Evolutionary conservation across 257 asterid species (phyloP), one percentile per base, ranked within the genome.

Genomic region (Capsicum chinense): DNA sequence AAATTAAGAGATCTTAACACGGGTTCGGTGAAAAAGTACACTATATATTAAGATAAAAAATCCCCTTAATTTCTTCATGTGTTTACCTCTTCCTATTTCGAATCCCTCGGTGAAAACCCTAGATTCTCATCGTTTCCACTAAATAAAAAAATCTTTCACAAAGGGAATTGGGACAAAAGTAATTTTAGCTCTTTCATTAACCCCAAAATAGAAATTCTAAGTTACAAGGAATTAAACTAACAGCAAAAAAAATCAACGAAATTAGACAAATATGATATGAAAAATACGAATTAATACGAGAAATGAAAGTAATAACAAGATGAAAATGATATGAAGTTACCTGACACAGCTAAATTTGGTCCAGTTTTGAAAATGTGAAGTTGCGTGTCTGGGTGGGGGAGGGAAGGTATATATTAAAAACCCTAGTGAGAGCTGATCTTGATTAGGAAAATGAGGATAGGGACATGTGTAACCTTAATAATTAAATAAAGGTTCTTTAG

Each of bases 401-500:
- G 48, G 5, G 3, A 16, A 26, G 17, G 17, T 15, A 16, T 54
- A 76, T 54, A 54, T 54, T 26, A 76, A 76, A 66, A 76, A 76
- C 81, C 81, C 81, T 76, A 76, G 81, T 52, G 9, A 52, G 64
- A 76, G 42, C 81, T 76, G 54, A 68, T 52, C 59, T 8, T 26
- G 26, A 76, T 76, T 76, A 54, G 58, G 62, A 74, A 74, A 26
- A 26, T 9, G 14, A 54, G 73, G 81, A 52, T 26, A 13, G 64
- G 48, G 63, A 76, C 63, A 14, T 5, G 63, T 76, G 21, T 76
- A 47, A 13, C 21, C n/a, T 54, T 76, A 74, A 76, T 76, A 4
- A 71, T 52, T 52, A 50, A 76, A 76, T 8, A 50, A 63, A 57
- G 63, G 81, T 9, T 52, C 33, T 76, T 47, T 54, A 7, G 9